Conservation (phyloP, 345 rosid genomes). For the Brassica incana region DNA sequence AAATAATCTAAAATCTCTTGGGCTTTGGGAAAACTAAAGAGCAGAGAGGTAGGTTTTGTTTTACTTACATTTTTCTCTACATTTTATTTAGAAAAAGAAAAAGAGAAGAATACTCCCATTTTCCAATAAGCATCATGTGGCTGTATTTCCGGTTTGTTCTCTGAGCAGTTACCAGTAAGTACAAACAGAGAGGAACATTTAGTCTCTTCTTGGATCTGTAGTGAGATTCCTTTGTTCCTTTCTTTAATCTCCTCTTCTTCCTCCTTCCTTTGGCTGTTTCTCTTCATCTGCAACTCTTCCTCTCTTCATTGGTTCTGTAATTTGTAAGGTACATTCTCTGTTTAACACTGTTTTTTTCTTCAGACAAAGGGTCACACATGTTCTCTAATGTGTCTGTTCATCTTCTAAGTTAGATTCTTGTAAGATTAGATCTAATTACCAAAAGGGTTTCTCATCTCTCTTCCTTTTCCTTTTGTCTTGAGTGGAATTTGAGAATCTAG, state of each 20-base stretch:
- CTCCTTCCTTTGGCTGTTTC: conserved; percentile 34
- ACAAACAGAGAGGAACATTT: conserved; percentile 24
- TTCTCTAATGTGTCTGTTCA: conserved; percentile 20
- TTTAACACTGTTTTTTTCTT: conserved; percentile 12
- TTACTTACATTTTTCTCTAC: background rate
- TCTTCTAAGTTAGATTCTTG: conserved; percentile 33
- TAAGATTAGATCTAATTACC: conserved; percentile 35
- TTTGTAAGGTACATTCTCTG: conserved; percentile 30
- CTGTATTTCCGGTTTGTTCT: conserved; percentile 45
- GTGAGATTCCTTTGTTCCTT: conserved; percentile 42
- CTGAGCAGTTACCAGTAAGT: conserved; percentile 38
- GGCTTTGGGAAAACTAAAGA: conserved; percentile 6
- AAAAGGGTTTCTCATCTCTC: conserved; percentile 19
- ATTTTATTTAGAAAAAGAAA: background rate
- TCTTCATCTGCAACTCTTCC: conserved; percentile 20
- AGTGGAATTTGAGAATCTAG: conserved; percentile 39
- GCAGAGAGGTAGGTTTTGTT: background rate
- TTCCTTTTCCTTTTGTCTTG: conserved; percentile 1
- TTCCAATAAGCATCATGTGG: conserved; percentile 36
- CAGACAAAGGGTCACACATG: conserved; percentile 34
- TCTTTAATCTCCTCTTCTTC: conserved; percentile 21
- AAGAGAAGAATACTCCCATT: conserved; percentile 30
- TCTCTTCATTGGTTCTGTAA: conserved; percentile 32
- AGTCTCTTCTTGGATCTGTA: conserved; percentile 59
- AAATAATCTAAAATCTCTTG: background rate